These are phyloP conservation scores for Macrophomina phaseolina DNA, from an alignment of 2,329 filamentous ascomycete genomes.

Conservation along the genomic window DNA sequence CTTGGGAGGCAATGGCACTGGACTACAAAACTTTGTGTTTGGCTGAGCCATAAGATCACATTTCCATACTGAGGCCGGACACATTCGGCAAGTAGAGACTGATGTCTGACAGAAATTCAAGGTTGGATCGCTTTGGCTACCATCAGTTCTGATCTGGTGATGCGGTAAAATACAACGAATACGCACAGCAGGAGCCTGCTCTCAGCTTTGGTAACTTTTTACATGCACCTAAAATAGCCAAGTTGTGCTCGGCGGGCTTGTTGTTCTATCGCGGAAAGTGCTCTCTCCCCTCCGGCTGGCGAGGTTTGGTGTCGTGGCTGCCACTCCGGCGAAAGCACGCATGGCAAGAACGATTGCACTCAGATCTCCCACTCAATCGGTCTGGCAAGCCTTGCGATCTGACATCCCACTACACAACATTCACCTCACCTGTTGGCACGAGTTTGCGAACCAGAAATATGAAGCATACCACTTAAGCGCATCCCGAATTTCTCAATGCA, in stretches of 20 bases:
- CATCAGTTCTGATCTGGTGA: too few relatives aligned
- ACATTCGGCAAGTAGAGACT: too few relatives aligned
- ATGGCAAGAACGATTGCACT: conserved; percentile 19
- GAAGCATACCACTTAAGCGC: conserved; percentile 42
- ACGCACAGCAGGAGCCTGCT: too few relatives aligned
- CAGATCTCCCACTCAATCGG: conserved; percentile 7
- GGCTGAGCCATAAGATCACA: too few relatives aligned
- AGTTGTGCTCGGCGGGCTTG: background rate
- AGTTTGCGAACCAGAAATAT: conserved; percentile 33
- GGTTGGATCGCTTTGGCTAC: too few relatives aligned
- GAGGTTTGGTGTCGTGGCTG: background rate
- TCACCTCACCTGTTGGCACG: conserved; percentile 18
- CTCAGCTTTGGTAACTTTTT: too few relatives aligned
- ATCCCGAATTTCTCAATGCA: conserved; percentile 44
- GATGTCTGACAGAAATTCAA: too few relatives aligned
- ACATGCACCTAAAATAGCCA: background rate
- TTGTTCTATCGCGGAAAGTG: background rate
- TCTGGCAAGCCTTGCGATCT: background rate
- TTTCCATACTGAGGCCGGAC: too few relatives aligned
- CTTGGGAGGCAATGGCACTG: too few relatives aligned
- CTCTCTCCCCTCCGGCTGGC: background rate
- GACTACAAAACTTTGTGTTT: too few relatives aligned
- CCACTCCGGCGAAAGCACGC: background rate
- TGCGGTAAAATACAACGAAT: too few relatives aligned
- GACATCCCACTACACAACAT: conserved; percentile 7